These are phyloP conservation scores for Picea sitchensis DNA, from an alignment of 75 land plant genomes.

Conservation along the genomic window DNA sequence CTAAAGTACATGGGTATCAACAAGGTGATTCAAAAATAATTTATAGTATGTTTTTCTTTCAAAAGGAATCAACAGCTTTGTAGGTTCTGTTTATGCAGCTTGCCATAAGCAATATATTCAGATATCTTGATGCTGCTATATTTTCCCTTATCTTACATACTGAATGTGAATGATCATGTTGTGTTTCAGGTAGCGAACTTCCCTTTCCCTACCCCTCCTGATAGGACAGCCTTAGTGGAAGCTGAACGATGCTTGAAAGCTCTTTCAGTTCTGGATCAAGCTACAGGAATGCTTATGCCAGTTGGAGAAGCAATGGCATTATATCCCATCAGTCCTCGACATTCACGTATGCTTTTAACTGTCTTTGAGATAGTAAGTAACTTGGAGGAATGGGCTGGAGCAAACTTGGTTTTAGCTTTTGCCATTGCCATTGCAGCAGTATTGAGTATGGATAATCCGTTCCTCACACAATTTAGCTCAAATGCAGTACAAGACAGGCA, in stretches of 20 bases:
- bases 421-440: constrained; percentile 89
- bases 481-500: constrained; percentile 17
- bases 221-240: constrained; percentile 48
- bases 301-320: constrained; percentile 80
- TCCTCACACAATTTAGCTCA: constrained; percentile 43
- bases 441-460: constrained; percentile 80
- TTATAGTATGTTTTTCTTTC: constrained; percentile 11
- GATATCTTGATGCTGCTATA: not conserved
- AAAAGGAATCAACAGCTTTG: not conserved
- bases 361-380: constrained; percentile 53
- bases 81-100: not conserved
- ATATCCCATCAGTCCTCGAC: constrained; percentile 97
- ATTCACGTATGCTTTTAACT: constrained; percentile 94
- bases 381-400: constrained; percentile 23
- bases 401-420: constrained; percentile 64
- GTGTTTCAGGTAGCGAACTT: constrained; percentile 80
- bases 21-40: constrained; percentile 47
- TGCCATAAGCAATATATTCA: not conserved
- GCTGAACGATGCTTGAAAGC: constrained; percentile 79
- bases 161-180: not conserved
- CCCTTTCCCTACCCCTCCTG: constrained; percentile 94
- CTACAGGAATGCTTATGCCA: constrained; percentile 54
- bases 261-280: constrained; percentile 74
- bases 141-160: not conserved
- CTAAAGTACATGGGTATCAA: constrained; percentile 90